phyloP scores from a whole-genome alignment of 1,284 basidiomycete genomes.

The Cerioporus squamosus region DNA sequence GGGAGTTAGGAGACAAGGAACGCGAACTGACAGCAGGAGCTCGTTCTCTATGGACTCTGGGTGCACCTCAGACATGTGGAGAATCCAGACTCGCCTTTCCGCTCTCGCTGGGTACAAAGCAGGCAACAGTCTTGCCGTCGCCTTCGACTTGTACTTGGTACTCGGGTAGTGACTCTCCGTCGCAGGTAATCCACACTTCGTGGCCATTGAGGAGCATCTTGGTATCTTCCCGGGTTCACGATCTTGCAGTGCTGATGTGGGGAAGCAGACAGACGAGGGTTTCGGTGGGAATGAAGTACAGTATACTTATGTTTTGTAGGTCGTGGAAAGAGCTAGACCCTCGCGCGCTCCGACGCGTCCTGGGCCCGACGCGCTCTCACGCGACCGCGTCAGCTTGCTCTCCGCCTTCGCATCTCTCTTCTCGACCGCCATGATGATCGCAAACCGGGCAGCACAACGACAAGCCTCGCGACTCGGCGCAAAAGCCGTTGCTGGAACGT shows the following conservation, averaged over 20 bases:
- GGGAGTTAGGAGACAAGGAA: not conserved
- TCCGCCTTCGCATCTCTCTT: too few relatives aligned
- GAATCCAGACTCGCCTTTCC: conserved; percentile 14
- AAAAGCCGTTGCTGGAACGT: not conserved
- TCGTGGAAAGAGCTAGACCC: too few relatives aligned
- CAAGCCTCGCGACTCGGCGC: not conserved
- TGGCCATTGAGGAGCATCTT: conserved; percentile 6
- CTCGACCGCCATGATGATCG: too few relatives aligned
- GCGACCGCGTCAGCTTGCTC: too few relatives aligned
- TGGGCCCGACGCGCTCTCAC: too few relatives aligned
- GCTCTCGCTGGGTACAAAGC: conserved; percentile 20
- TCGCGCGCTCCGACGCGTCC: too few relatives aligned
- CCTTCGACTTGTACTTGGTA: conserved; percentile 4
- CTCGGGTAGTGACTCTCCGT: conserved; percentile 9
- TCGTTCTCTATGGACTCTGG: too few relatives aligned
- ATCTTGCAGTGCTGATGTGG: not conserved
- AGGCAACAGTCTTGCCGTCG: conserved; percentile 9
- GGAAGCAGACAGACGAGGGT: not conserved
- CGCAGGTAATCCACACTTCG: conserved; percentile 8
- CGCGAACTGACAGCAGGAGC: too few relatives aligned
- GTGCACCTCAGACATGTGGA: too few relatives aligned
- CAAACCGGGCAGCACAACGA: too few relatives aligned
- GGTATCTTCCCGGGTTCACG: not conserved
- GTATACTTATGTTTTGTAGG: too few relatives aligned
- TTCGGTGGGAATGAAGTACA: too few relatives aligned